Conservation (phyloP, 2,329 filamentous ascomycete species). For the Colletotrichum godetiae region DNA sequence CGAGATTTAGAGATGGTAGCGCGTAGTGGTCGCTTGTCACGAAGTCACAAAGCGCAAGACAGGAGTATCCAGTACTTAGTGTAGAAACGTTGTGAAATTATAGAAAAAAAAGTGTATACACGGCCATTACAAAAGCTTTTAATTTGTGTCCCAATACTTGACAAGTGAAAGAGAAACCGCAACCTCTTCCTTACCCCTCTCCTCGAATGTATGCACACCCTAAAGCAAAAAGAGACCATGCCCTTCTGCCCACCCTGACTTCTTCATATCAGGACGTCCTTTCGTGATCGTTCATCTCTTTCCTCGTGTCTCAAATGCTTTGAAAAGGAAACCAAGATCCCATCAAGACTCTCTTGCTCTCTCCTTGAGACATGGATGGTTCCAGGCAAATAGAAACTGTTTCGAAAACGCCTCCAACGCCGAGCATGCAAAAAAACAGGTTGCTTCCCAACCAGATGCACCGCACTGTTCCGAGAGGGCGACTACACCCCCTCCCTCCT, state of each 20-base stretch:
- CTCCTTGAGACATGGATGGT: not conserved
- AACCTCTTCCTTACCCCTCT: not conserved
- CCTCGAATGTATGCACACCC: not conserved
- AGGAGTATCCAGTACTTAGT: not conserved
- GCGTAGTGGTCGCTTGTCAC: too few relatives aligned
- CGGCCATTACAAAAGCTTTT: not conserved
- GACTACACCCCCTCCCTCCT: not conserved
- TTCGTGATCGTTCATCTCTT: not conserved
- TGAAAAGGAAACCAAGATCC: not conserved
- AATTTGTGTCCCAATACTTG: not conserved
- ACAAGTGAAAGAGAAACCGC: not conserved
- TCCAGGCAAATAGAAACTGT: not conserved
- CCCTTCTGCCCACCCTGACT: not conserved
- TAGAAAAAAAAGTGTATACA: not conserved
- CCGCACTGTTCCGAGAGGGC: not conserved
- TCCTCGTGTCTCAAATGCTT: not conserved
- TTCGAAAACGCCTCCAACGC: slow-evolving; percentile 13
- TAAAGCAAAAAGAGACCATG: not conserved
- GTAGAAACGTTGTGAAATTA: not conserved
- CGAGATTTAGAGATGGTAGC: too few relatives aligned
- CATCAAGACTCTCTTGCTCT: too few relatives aligned
- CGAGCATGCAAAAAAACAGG: slow-evolving; percentile 15
- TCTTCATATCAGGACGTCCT: not conserved
- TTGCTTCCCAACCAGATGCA: not conserved
- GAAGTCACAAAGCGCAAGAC: too few relatives aligned